Base-by-base conservation (phyloP, 768 basidiomycete species). In the Tulasnella sp. region DNA sequence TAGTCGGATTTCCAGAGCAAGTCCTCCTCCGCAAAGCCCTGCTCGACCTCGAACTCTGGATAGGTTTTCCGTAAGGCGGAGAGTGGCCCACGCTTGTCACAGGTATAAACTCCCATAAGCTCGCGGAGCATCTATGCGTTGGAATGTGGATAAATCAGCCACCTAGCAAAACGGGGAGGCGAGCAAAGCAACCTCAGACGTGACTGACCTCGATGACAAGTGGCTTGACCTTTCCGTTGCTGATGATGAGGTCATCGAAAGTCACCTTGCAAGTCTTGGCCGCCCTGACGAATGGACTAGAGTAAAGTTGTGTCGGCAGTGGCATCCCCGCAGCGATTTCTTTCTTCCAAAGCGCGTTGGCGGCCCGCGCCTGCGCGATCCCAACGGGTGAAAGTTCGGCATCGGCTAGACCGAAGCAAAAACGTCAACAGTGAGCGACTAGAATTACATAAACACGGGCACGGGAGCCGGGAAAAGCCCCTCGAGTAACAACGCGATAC, bases 21-120 rank as follows among this genome's bases (percentile, higher is more conserved):
- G 65, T 89, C 87, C 15, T 80, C 72, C 66, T 88, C 85, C 0
- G 75, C 69, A 53, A 89, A 78, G 0, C 74, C 77, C 0, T 68
- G 66, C 64, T 87, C 84, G 45, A 86, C 75, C 7, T 53, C 62
- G 66, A 82, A 82, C 4, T 70, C 66, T 0, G 82, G 80, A 65
- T 79, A 86, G 4, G 73, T 63, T 0, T 60, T 58, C 0, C 67
- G 64, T 60, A 88, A 81, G 54, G 78, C 74, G 0, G 77, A 73
- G 30, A 70, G 72, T 1, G 74, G 72, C 19, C 73, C 72, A 12
- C 86, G 78, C 62, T 78, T 76, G 68, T 89, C 86, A 65, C 84
- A 87, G 0, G 85, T 86, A 60, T 87, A 84, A 1, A 79, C 75
- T 0, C 85, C 80, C 60, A 79, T 78, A 60, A 75, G 75, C 68